These are phyloP conservation scores for Tolypocladium tropicale DNA, from an alignment of 2,329 filamentous ascomycete species.

Conservation along the genomic window DNA sequence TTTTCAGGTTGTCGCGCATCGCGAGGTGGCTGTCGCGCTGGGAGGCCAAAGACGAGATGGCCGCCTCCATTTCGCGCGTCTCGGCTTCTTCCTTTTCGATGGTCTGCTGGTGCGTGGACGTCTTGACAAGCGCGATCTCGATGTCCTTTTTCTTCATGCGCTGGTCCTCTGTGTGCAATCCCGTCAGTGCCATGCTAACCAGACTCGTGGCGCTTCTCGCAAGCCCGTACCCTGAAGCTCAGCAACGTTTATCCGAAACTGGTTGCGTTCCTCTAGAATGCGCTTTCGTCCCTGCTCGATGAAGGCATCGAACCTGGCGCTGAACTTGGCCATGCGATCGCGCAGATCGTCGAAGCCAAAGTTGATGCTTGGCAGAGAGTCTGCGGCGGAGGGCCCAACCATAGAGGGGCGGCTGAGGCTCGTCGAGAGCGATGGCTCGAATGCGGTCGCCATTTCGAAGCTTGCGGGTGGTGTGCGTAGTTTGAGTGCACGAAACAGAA, in stretches of 20 bases:
- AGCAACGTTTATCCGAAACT: slow-evolving; percentile 81
- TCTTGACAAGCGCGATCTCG: slow-evolving; percentile 67
- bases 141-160: slow-evolving; percentile 83
- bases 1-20: slow-evolving; percentile 44
- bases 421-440: slow-evolving; percentile 60
- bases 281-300: slow-evolving; percentile 86
- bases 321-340: slow-evolving; percentile 91
- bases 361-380: slow-evolving; percentile 77
- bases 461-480: not conserved
- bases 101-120: slow-evolving; percentile 59
- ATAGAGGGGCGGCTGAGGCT: slow-evolving; percentile 49
- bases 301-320: slow-evolving; percentile 79
- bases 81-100: slow-evolving; percentile 70
- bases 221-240: slow-evolving; percentile 67
- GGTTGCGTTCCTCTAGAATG: slow-evolving; percentile 85
- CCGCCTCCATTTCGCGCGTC: slow-evolving; percentile 60
- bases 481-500: not conserved
- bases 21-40: slow-evolving; percentile 53
- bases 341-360: slow-evolving; percentile 95
- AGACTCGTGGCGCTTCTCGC: too few species aligned
- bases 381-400: slow-evolving; percentile 57
- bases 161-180: slow-evolving; percentile 68
- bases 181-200: not conserved
- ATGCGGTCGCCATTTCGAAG: slow-evolving; percentile 45
- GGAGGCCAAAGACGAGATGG: slow-evolving; percentile 46